A percentile compares a stretch with the other conserved stretches of the same genome.
phyloP scores from a whole-genome alignment of 768 basidiomycete genomes.

The Leccinum obscurum region DNA sequence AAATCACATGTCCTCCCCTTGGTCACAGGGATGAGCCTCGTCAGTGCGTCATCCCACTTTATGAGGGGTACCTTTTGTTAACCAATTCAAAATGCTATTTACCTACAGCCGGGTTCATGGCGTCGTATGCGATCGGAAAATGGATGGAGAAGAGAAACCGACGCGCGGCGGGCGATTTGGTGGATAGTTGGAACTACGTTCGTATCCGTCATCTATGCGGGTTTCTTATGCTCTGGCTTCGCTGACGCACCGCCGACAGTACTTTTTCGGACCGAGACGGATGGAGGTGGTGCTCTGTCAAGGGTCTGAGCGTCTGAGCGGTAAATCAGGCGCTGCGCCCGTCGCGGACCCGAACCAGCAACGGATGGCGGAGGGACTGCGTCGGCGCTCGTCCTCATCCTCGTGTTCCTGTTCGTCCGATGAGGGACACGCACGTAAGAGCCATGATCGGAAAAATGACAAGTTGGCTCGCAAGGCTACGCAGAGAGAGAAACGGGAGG shows the following conservation, averaged over 20 bases:
- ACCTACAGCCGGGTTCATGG: conserved; percentile 20
- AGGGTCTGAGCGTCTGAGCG: conserved; percentile 31
- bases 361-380: conserved; percentile 22
- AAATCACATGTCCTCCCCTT: conserved; percentile 31
- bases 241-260: conserved; percentile 25
- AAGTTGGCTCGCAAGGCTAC: neutral
- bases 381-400: neutral
- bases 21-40: conserved; percentile 29
- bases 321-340: conserved; percentile 22
- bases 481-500: neutral
- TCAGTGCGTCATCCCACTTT: conserved; percentile 16
- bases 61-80: too few relatives aligned
- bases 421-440: neutral
- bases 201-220: conserved; percentile 1
- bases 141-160: conserved; percentile 39
- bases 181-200: conserved; percentile 55
- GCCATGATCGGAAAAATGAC: neutral
- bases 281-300: conserved; percentile 43
- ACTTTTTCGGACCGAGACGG: conserved; percentile 48
- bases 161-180: conserved; percentile 38
- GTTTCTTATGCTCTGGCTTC: neutral
- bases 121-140: conserved; percentile 17
- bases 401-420: neutral
- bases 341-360: conserved; percentile 18
- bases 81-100: neutral